phyloP scores from a whole-genome alignment of 164 flowering plant genomes.

The Warburgia ugandensis region DNA sequence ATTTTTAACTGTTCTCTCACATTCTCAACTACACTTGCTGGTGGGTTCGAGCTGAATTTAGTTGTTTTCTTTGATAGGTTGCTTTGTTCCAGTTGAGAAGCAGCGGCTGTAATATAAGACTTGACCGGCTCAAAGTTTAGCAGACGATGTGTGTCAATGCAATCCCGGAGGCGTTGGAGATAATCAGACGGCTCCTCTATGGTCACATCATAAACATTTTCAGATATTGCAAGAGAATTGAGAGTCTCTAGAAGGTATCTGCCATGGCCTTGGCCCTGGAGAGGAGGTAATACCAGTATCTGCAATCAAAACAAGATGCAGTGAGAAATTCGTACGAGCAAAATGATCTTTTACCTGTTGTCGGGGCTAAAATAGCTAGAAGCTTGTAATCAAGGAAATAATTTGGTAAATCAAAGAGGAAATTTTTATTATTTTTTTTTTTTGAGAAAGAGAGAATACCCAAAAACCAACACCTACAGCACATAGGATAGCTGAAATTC shows the following conservation, averaged over 20 bases:
- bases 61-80: slow-evolving; percentile 47
- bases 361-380: too few relatives aligned
- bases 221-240: slow-evolving; percentile 53
- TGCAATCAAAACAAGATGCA: slow-evolving; percentile 31
- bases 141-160: slow-evolving; percentile 59
- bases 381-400: too few relatives aligned
- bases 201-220: slow-evolving; percentile 69
- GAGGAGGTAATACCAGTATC: slow-evolving; percentile 84
- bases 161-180: slow-evolving; percentile 70
- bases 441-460: too few relatives aligned
- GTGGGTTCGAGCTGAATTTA: slow-evolving; percentile 40
- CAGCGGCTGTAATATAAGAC: slow-evolving; percentile 9
- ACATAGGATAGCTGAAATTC: too few relatives aligned
- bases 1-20: slow-evolving; percentile 63
- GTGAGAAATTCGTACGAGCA: too few relatives aligned
- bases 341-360: too few relatives aligned
- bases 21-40: slow-evolving; percentile 36
- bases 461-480: too few relatives aligned
- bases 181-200: slow-evolving; percentile 84
- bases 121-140: slow-evolving; percentile 27
- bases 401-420: too few relatives aligned
- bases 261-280: slow-evolving; percentile 81
- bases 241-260: slow-evolving; percentile 58
- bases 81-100: slow-evolving; percentile 31
- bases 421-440: too few relatives aligned